Base-by-base conservation (phyloP, 148 eudicot genomes). In the Dianthus caryophyllus region DNA sequence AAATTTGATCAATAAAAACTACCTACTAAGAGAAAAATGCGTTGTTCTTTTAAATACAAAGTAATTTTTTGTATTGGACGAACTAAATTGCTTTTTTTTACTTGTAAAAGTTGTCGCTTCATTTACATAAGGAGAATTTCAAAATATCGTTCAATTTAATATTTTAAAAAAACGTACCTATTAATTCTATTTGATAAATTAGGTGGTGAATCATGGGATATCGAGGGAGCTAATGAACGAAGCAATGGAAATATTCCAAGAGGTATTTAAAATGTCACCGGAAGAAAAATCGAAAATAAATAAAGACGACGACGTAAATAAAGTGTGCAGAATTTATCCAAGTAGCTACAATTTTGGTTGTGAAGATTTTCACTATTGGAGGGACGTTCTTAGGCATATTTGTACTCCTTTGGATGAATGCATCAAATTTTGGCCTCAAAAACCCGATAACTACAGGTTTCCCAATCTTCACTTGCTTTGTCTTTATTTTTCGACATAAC, bases 371-470 rank as follows among this genome's bases (percentile, higher is more conserved):
- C 75, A 72, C 47, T 65, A 65, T 56, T 72, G 75, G 75, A 72
- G 75, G 56, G 64, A 72, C 44, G 62, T 58, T 24, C 46, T 72
- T 21, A 72, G 65, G 27, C 75, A 65, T 63, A 55, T 38, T 41
- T 72, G 75, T 56, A 65, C 25, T 44, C 75, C 75, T 72, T 11
- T 57, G 5, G 70, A 65, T 16, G 58, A 72, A 47, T 55, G 64
- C 65, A 56, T 72, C 0, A 65, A 72, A 67, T 65, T 14, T 65
- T 72, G 75, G 75, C 70, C 75, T 30, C 70, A 65, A 47, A 57
- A 65, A 1, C 75, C 75, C 12, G 4, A 55, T 56, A 57, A 36
- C 2, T 72, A 65, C 51, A 72, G 75, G 75, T 72, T 22, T 4
- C 2, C 13, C 4, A 21, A 22, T 15, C n/a, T 47, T 15, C 0